These are phyloP conservation scores for Elsinoe ampelina DNA, from an alignment of 2,329 filamentous ascomycete species.

Conservation along the genomic window DNA sequence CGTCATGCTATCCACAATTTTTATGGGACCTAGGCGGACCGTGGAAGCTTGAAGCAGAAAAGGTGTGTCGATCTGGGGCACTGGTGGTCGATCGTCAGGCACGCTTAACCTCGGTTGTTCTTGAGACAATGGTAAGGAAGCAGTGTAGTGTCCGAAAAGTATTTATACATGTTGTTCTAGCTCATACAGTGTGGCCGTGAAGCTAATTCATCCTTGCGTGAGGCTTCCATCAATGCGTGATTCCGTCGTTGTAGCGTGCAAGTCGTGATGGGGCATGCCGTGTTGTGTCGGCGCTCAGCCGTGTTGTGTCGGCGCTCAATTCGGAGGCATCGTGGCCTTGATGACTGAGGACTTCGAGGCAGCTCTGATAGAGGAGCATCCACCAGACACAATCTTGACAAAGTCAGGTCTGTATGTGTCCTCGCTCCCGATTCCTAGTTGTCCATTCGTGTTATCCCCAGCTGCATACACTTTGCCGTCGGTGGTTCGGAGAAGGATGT, in stretches of 20 bases:
- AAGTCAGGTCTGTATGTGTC: slow-evolving; percentile 21
- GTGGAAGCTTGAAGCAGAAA: slow-evolving; percentile 6
- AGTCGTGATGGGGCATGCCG: background rate
- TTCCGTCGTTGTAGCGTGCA: background rate
- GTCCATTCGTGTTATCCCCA: slow-evolving; percentile 50
- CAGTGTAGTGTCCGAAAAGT: too few relatives aligned
- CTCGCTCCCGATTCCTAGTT: slow-evolving; percentile 40
- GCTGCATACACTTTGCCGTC: slow-evolving; percentile 45
- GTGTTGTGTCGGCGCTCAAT: background rate
- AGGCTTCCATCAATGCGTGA: background rate
- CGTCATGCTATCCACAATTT: background rate
- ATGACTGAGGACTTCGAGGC: slow-evolving; percentile 2
- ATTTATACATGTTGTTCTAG: background rate
- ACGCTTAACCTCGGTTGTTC: background rate
- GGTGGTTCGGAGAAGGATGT: slow-evolving; percentile 48
- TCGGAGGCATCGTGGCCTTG: background rate
- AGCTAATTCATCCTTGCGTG: background rate
- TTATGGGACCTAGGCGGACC: background rate
- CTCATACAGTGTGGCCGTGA: too few relatives aligned
- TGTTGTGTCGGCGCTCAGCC: background rate
- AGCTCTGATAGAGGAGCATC: slow-evolving; percentile 16
- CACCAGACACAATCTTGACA: slow-evolving; percentile 18
- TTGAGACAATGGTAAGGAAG: background rate
- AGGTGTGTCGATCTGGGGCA: background rate
- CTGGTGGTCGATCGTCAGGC: slow-evolving; percentile 1